Conservation (phyloP, 2,329 filamentous ascomycete species). For the Diplodia mutila region DNA sequence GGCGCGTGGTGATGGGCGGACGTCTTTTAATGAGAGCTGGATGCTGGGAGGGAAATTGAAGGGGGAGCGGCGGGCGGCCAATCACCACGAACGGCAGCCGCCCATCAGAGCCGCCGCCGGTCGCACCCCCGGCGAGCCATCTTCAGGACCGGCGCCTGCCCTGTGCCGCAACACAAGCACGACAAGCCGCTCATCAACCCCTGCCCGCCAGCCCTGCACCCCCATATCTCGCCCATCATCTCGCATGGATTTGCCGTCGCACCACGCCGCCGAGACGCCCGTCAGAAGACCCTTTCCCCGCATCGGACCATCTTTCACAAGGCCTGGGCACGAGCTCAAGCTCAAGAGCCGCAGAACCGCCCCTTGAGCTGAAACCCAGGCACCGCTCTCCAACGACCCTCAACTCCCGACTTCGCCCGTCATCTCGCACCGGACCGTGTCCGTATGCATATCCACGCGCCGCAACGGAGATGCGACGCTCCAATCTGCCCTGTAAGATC, state of each 20-base stretch:
- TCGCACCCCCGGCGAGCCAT: not conserved
- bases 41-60: conserved; percentile 8
- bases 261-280: not conserved
- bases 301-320: not conserved
- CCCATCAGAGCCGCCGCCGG: not conserved
- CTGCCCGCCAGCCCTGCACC: not conserved
- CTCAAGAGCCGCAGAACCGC: not conserved
- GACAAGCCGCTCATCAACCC: not conserved
- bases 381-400: not conserved
- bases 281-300: conserved; percentile 11
- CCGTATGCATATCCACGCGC: not conserved
- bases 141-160: not conserved
- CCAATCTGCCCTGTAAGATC: conserved; percentile 2
- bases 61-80: conserved; percentile 14
- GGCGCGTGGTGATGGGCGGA: not conserved
- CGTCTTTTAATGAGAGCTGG: conserved; percentile 5
- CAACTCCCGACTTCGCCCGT: no score
- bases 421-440: not conserved
- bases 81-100: not conserved
- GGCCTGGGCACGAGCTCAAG: not conserved
- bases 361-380: not conserved
- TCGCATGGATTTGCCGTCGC: conserved; percentile 8
- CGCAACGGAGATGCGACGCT: not conserved
- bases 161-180: not conserved
- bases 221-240: not conserved